phyloP scores from a whole-genome alignment of 225 moss, liverwort and hornwort genomes.

The Anthoceros angustus region DNA sequence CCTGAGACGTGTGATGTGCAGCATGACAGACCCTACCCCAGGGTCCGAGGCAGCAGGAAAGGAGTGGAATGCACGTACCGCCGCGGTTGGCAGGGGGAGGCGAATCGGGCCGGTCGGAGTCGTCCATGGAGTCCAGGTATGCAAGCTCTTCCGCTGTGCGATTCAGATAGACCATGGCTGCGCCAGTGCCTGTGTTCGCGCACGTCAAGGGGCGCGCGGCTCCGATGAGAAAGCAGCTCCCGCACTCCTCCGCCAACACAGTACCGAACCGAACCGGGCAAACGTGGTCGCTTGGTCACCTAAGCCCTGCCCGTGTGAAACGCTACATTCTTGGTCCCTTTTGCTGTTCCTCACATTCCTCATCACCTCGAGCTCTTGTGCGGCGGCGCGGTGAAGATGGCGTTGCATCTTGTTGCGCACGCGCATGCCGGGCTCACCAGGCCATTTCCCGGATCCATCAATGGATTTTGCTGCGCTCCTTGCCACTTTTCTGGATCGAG shows the following conservation, averaged over 20 bases:
- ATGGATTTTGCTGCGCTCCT: no score
- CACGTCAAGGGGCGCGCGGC: constrained; percentile 4
- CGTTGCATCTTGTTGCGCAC: no score
- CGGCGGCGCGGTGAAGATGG: no score
- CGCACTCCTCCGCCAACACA: not conserved
- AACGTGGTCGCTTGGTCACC: no score
- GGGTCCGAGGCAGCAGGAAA: not conserved
- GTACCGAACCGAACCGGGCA: not conserved
- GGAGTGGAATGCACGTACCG: constrained; percentile 1
- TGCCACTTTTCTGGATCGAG: no score
- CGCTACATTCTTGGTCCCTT: not conserved
- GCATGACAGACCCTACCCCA: no score
- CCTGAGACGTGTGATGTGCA: no score
- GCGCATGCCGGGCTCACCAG: no score
- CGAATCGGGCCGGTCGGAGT: constrained; percentile 1
- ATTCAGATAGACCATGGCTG: constrained; percentile 3
- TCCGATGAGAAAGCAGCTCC: constrained; percentile 3
- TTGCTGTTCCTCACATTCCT: not conserved
- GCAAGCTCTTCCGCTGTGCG: constrained; percentile 2
- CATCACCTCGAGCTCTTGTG: no score
- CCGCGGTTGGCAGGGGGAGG: constrained; percentile 2
- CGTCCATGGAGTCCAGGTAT: constrained; percentile 1
- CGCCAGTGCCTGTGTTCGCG: not conserved
- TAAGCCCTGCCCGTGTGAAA: not conserved
- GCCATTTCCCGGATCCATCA: no score